Evolutionary conservation across 83 land plant species (phyloP).

Genomic region (Diphasiastrum complanatum): DNA sequence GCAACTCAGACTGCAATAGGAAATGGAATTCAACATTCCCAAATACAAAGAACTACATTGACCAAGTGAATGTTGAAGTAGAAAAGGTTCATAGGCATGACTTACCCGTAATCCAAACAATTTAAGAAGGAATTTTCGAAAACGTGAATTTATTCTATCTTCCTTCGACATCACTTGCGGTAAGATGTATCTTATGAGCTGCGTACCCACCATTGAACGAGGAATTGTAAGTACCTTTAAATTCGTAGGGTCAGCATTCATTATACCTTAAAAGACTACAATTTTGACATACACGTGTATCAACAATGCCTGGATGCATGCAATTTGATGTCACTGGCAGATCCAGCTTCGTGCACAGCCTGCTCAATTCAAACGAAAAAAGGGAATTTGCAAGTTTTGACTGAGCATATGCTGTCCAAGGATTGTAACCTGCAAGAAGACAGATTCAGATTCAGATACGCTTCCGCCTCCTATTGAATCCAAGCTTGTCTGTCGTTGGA

Average conservation of each 20-base stretch:
- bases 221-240: not conserved
- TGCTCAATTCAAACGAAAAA: conserved; percentile 27
- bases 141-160: not conserved
- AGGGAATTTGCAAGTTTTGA: conserved; percentile 41
- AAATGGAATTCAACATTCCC: too few relatives aligned
- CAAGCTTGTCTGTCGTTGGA: not conserved
- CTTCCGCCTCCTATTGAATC: too few relatives aligned
- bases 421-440: conserved; percentile 22
- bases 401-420: conserved; percentile 38
- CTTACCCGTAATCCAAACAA: conserved; percentile 26
- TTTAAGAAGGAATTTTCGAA: conserved; percentile 5
- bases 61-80: too few relatives aligned
- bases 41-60: too few relatives aligned
- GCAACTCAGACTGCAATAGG: too few relatives aligned
- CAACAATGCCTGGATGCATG: conserved; percentile 42
- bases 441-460: too few relatives aligned
- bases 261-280: too few relatives aligned
- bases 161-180: conserved; percentile 20
- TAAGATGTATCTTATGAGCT: conserved; percentile 26
- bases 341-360: conserved; percentile 18
- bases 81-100: too few relatives aligned
- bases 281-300: conserved; percentile 27
- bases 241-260: too few relatives aligned
- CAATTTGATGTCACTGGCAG: conserved; percentile 31
- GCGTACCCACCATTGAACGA: not conserved